phyloP scores from a whole-genome alignment of 1,284 basidiomycete genomes.

The Trichosporon coremiiforme region DNA sequence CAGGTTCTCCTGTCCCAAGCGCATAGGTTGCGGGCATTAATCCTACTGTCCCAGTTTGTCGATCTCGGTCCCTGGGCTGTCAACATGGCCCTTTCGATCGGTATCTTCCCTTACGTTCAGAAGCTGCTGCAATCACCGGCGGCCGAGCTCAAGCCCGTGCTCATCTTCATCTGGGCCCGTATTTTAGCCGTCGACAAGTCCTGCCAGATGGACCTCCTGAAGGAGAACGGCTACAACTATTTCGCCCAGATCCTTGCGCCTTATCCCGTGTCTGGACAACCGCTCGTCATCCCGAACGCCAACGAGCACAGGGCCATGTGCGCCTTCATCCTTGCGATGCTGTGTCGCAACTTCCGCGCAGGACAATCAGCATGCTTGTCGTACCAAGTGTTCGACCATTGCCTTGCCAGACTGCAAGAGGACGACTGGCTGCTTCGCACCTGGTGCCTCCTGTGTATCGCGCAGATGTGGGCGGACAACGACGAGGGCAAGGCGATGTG shows the following conservation, averaged over 20 bases:
- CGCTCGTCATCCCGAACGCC: constrained; percentile 75
- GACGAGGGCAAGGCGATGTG: constrained; percentile 88
- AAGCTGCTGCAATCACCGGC: constrained; percentile 94
- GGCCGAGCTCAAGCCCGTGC: constrained; percentile 91
- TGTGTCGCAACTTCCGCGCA: constrained; percentile 81
- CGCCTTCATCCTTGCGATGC: constrained; percentile 91
- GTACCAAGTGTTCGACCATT: constrained; percentile 85
- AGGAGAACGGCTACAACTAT: constrained; percentile 83
- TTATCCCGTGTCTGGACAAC: constrained; percentile 45
- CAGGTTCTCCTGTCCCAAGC: constrained; percentile 96
- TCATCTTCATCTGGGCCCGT: constrained; percentile 98
- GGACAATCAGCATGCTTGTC: constrained; percentile 86
- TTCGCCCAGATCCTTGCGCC: constrained; percentile 76
- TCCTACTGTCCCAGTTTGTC: constrained; percentile 95
- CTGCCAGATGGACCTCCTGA: constrained; percentile 87
- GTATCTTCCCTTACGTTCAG: constrained; percentile 98
- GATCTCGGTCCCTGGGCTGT: constrained; percentile 99
- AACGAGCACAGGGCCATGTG: constrained; percentile 99
- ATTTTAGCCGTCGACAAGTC: constrained; percentile 93
- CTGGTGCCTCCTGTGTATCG: constrained; percentile 92
- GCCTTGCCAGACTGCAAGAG: constrained; percentile 77
- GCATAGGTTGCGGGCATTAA: constrained; percentile 90
- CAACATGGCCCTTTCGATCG: constrained; percentile 93
- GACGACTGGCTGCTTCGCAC: constrained; percentile 90
- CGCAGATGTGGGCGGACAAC: constrained; percentile 89